Conservation (phyloP, 1,284 basidiomycete species). For the Garcileccinum viscosum region DNA sequence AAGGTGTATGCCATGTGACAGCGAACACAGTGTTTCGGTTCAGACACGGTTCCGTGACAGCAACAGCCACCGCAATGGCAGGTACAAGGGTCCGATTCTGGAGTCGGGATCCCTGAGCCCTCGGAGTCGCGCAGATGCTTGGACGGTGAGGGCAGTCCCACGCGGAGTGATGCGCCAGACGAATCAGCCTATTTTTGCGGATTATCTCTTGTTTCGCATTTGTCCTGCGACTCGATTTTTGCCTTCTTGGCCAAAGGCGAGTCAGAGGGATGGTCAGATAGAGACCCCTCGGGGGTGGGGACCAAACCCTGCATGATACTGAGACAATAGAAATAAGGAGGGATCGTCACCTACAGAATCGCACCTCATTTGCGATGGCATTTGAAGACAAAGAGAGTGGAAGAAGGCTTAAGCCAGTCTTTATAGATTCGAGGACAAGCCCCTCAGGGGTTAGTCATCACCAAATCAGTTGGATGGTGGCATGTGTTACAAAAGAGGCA, state of each 20-base stretch:
- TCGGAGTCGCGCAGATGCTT: neutral
- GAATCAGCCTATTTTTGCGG: neutral
- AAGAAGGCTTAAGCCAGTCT: too few species aligned
- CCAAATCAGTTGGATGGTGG: too few species aligned
- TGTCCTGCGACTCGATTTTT: neutral
- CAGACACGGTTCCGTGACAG: constrained; percentile 4
- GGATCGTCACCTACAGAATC: neutral
- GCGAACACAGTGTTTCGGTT: constrained; percentile 12
- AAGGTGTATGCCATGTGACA: constrained; percentile 9
- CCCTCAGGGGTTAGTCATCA: too few species aligned
- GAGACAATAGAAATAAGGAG: neutral
- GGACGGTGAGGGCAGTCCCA: neutral
- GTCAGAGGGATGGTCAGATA: neutral
- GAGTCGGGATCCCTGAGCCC: too few species aligned
- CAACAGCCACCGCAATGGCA: constrained; percentile 12
- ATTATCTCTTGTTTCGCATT: neutral
- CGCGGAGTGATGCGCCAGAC: neutral
- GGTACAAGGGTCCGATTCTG: constrained; percentile 7
- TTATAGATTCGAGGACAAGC: too few species aligned
- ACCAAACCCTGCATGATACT: neutral
- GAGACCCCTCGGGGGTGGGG: too few species aligned
- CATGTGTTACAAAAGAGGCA: constrained; percentile 17
- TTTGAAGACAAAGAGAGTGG: too few species aligned
- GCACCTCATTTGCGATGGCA: neutral
- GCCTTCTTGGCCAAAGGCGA: neutral